Evolutionary conservation across 2,329 filamentous ascomycete genomes (phyloP), one percentile per base, ranked within the genome.

Genomic region (Penicillium frequentans): DNA sequence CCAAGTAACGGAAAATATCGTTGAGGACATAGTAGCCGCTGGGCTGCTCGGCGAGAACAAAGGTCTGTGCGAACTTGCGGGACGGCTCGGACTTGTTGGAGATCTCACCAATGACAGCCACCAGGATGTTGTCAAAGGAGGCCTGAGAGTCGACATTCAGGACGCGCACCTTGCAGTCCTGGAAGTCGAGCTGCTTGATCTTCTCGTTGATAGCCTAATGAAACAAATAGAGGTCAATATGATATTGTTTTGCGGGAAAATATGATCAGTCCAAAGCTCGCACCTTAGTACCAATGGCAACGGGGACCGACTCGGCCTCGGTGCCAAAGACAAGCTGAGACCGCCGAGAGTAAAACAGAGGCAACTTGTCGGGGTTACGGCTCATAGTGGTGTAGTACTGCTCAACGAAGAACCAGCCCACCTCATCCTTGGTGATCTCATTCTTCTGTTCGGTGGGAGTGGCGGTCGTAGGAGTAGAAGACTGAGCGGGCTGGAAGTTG

Each of bases 381-480:
- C 93, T 97, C 72, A 99, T 81, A 61, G 92, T 99, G 68, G 91
- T 98, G 81, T 99, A 99, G 83, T 97, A 99, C 78, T 96, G 92
- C 84, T 98, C 93, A 57, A 99, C 95, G 68, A 99, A 99, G 81
- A 93, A 98, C 95, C 95, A 99, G 77, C 92, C 95, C 66, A 99
- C 92, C 81, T 98, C 91, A 75, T 96, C 92, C 82, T 96, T 97
- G 68, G 80, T 81, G 61, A 86, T 83, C 58, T 73, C 73, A 63
- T 70, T 73, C 65, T 77, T 77, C 62, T 72, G 64, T 13, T 77
- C 74, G 55, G 64, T 69, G 52, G 67, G 64, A 31, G 74, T 70
- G 50, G 70, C 70, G 60, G 75, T 75, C 39, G 73, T 70, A 26
- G 74, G 71, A 33, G 74, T 75, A 33, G 74, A 73, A 44, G 73